Conservation (phyloP, 169 alveolate species). For the Toxoplasma gondii region DNA sequence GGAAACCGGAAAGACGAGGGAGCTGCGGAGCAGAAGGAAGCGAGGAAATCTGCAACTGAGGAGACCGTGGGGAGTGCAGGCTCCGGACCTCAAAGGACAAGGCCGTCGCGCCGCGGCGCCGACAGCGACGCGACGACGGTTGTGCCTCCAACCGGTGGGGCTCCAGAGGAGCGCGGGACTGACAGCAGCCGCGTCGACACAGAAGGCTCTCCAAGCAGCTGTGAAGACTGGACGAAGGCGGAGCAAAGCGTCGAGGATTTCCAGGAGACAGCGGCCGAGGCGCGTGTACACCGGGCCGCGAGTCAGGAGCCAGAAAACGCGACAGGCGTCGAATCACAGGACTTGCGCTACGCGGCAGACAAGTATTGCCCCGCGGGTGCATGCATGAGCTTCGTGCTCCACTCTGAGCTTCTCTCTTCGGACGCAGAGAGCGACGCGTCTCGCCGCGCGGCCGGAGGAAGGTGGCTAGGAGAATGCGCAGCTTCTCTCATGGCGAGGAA, state of each 20-base stretch:
- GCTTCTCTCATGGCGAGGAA: too few species aligned
- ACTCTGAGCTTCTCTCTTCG: neutral
- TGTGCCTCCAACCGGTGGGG: neutral
- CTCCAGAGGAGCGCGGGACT: neutral
- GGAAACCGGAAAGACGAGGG: too few species aligned
- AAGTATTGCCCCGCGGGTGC: neutral
- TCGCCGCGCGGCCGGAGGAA: too few species aligned
- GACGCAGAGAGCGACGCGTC: neutral
- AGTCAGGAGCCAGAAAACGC: too few species aligned
- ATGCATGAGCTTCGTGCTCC: neutral
- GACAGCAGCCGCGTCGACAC: neutral
- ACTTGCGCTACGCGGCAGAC: neutral
- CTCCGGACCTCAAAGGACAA: neutral
- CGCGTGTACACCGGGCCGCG: neutral
- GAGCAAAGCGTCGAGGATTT: neutral
- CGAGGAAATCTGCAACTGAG: too few species aligned
- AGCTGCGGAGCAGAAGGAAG: too few species aligned
- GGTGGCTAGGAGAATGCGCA: too few species aligned
- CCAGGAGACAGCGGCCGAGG: neutral
- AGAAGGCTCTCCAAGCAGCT: neutral
- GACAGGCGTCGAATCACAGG: too few species aligned
- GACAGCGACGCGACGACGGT: constrained; percentile 19
- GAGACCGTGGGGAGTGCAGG: too few species aligned
- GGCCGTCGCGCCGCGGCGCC: neutral
- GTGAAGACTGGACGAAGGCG: neutral